Conservation (phyloP, 768 basidiomycete genomes). For the Harrya chromipes region DNA sequence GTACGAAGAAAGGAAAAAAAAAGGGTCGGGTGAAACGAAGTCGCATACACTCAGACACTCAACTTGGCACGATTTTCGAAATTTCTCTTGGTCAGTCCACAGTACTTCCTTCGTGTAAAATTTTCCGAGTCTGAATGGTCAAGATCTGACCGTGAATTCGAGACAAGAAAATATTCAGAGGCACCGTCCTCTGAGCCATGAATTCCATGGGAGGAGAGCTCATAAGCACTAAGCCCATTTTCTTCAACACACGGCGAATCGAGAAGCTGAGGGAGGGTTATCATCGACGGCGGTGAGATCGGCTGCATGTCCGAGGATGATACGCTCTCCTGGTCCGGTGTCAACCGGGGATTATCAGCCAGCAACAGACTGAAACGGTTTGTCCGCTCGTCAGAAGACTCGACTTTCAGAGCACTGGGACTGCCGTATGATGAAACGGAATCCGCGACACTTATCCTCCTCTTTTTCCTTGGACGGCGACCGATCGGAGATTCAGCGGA, state of each 20-base stretch:
- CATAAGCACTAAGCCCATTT: conserved; percentile 26
- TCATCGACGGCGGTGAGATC: conserved; percentile 28
- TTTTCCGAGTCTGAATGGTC: conserved; percentile 28
- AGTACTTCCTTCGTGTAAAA: conserved; percentile 23
- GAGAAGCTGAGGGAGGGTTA: conserved; percentile 28
- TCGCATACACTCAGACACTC: conserved; percentile 21
- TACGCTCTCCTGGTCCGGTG: conserved; percentile 32
- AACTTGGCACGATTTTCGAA: conserved; percentile 27
- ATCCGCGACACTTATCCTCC: conserved; percentile 35
- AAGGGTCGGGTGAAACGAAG: conserved; percentile 7
- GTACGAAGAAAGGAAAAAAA: conserved; percentile 5
- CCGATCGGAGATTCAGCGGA: conserved; percentile 26
- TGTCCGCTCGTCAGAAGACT: conserved; percentile 23
- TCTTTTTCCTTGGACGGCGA: conserved; percentile 34
- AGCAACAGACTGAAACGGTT: conserved; percentile 19
- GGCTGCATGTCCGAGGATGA: conserved; percentile 35
- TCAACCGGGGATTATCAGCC: conserved; percentile 29
- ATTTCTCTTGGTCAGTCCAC: conserved; percentile 17
- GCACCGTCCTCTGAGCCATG: conserved; percentile 21
- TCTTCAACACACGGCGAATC: conserved; percentile 22
- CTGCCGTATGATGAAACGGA: conserved; percentile 35
- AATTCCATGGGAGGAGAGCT: conserved; percentile 21
- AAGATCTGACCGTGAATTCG: conserved; percentile 35
- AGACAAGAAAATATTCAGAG: conserved; percentile 34
- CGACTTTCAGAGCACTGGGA: conserved; percentile 23